A percentile compares a stretch with the other conserved stretches of the same genome.
These are phyloP conservation scores for Beauveria australis DNA, from an alignment of 2,329 filamentous ascomycete genomes.

Conservation along the genomic window DNA sequence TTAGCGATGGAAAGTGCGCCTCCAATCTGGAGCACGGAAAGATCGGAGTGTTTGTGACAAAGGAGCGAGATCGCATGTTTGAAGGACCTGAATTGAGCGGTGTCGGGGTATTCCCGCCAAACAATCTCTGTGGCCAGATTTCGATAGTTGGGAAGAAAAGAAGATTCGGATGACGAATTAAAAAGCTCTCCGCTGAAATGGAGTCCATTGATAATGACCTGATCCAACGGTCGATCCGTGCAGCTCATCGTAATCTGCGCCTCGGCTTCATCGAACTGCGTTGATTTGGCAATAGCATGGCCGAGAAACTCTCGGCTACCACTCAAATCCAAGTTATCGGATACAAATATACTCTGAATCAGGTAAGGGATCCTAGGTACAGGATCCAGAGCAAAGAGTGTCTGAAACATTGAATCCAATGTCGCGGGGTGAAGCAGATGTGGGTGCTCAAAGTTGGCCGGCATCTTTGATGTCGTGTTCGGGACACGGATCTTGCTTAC, in stretches of 20 bases:
- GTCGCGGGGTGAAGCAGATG: slow-evolving; percentile 51
- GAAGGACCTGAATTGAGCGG: slow-evolving; percentile 16
- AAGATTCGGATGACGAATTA: slow-evolving; percentile 16
- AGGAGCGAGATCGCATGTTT: slow-evolving; percentile 23
- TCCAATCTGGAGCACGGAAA: slow-evolving; percentile 33
- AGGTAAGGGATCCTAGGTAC: slow-evolving; percentile 42
- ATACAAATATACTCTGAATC: slow-evolving; percentile 38
- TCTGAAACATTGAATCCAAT: slow-evolving; percentile 48
- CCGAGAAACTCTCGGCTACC: slow-evolving; percentile 31
- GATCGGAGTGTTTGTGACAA: slow-evolving; percentile 30
- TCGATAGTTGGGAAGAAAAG: slow-evolving; percentile 40
- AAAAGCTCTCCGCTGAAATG: slow-evolving; percentile 32
- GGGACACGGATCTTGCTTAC: slow-evolving; percentile 34
- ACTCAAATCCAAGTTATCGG: slow-evolving; percentile 26
- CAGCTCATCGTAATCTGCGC: slow-evolving; percentile 38
- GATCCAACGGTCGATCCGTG: slow-evolving; percentile 21
- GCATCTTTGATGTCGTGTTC: slow-evolving; percentile 45
- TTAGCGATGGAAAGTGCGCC: slow-evolving; percentile 16
- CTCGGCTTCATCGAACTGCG: slow-evolving; percentile 29
- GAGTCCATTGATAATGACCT: slow-evolving; percentile 38
- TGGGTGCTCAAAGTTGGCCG: slow-evolving; percentile 41
- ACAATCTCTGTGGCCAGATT: slow-evolving; percentile 40
- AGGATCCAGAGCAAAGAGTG: slow-evolving; percentile 36
- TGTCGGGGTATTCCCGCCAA: slow-evolving; percentile 35
- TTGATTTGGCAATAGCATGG: slow-evolving; percentile 29